Percentiles rank a stretch among this genome's conserved stretches.
phyloP scores from a whole-genome alignment of 805 yeast genomes.

The Candida piceae region DNA sequence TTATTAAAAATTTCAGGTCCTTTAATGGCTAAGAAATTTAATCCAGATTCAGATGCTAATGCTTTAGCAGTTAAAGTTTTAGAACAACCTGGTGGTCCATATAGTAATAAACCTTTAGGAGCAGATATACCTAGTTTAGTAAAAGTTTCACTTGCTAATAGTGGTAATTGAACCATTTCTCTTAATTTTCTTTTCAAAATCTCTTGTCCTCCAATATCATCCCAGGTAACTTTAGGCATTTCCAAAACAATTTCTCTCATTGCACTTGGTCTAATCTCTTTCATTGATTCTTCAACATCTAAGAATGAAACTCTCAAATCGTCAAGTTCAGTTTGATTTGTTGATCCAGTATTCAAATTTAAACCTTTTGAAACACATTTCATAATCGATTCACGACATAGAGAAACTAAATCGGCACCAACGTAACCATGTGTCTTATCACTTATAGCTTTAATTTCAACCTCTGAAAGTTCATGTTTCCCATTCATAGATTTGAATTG shows the following conservation, averaged over 20 bases:
- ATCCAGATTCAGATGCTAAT: constrained; percentile 89
- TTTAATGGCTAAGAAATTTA: constrained; percentile 89
- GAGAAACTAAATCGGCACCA: constrained; percentile 90
- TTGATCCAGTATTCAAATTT: constrained; percentile 7
- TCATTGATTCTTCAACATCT: constrained; percentile 68
- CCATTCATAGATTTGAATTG: constrained; percentile 52
- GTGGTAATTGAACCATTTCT: constrained; percentile 90
- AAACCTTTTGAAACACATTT: constrained; percentile 66
- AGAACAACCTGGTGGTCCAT: constrained; percentile 99
- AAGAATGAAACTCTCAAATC: constrained; percentile 42
- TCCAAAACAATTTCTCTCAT: constrained; percentile 95
- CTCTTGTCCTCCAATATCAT: constrained; percentile 94
- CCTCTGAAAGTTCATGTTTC: constrained; percentile 44
- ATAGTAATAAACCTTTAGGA: constrained; percentile 87
- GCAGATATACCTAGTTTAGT: constrained; percentile 73
- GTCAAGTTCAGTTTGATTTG: constrained; percentile 1
- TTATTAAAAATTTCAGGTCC: constrained; percentile 95
- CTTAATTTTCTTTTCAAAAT: constrained; percentile 71
- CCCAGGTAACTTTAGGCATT: constrained; percentile 91
- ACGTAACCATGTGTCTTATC: constrained; percentile 92
- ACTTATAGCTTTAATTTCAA: constrained; percentile 60
- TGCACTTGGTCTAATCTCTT: constrained; percentile 89
- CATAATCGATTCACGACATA: constrained; percentile 86
- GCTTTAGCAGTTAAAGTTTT: constrained; percentile 95
- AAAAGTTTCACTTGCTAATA: constrained; percentile 77